A percentile compares a stretch with the other conserved stretches of the same genome.
phyloP scores from a whole-genome alignment of 306 rosid species.

The Corylus americana region DNA sequence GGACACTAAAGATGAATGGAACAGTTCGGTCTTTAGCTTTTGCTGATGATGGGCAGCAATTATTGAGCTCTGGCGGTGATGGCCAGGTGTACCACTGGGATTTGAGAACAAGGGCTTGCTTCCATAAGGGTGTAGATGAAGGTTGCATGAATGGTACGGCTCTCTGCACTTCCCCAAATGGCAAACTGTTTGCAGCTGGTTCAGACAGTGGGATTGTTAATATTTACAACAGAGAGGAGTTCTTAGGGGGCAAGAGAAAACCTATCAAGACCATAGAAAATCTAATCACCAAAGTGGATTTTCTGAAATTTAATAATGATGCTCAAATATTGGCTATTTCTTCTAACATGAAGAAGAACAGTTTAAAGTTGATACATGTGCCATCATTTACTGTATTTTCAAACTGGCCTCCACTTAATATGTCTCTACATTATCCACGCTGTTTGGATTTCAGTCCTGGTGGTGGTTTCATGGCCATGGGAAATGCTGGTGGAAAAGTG shows the following conservation, averaged over 20 bases:
- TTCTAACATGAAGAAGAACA: conserved; percentile 68
- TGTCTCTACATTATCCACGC: conserved; percentile 56
- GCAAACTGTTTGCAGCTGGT: conserved; percentile 58
- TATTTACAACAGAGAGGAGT: conserved; percentile 48
- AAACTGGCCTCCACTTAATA: conserved; percentile 70
- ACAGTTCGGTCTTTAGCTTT: conserved; percentile 77
- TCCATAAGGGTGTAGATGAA: conserved; percentile 65
- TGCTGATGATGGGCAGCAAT: conserved; percentile 65
- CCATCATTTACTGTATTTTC: conserved; percentile 77
- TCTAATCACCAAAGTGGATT: conserved; percentile 52
- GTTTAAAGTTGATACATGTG: conserved; percentile 71
- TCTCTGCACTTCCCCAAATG: conserved; percentile 54
- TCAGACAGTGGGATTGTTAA: conserved; percentile 59
- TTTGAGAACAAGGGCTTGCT: conserved; percentile 74
- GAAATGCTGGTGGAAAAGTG: conserved; percentile 83
- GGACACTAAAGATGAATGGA: conserved; percentile 94
- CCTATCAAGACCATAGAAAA: conserved; percentile 52
- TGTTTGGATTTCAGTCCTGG: conserved; percentile 86
- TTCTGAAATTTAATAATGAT: conserved; percentile 58
- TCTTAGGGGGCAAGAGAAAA: conserved; percentile 58
- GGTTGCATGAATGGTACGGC: conserved; percentile 58
- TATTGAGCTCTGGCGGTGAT: conserved; percentile 82
- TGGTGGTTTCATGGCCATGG: conserved; percentile 81
- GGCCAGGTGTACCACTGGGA: conserved; percentile 97
- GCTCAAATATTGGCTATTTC: conserved; percentile 64